Percentiles rank a stretch among this genome's conserved stretches.
Evolutionary conservation across 2,329 filamentous ascomycete genomes (phyloP).

Genomic region (Aureobasidium sp.): DNA sequence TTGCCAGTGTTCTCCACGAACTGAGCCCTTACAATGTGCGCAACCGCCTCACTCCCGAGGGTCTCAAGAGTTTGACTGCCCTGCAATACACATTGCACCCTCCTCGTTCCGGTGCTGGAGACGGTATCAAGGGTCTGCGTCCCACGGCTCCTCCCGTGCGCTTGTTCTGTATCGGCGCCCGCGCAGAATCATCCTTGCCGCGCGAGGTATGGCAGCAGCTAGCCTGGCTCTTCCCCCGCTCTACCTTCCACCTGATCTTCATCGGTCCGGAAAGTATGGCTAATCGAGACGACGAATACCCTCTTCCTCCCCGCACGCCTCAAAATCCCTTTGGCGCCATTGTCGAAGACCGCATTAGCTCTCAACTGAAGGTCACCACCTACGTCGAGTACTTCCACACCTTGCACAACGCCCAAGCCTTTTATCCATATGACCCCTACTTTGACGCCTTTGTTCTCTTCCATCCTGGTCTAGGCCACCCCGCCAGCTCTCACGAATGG

Average conservation of each 20-base stretch:
- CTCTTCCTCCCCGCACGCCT: conserved; percentile 74
- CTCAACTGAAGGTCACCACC: conserved; percentile 91
- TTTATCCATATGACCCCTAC: conserved; percentile 93
- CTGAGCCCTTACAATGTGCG: conserved; percentile 84
- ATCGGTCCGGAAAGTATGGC: conserved; percentile 94
- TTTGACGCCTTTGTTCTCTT: conserved; percentile 97
- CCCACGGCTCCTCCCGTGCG: conserved; percentile 81
- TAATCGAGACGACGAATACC: conserved; percentile 87
- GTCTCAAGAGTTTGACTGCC: conserved; percentile 81
- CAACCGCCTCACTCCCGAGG: conserved; percentile 73
- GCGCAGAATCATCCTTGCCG: conserved; percentile 93
- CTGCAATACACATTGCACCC: conserved; percentile 91
- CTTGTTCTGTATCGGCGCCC: conserved; percentile 85
- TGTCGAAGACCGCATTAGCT: conserved; percentile 80
- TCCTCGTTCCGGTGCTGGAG: conserved; percentile 65
- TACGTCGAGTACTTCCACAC: conserved; percentile 98
- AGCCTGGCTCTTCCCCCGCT: conserved; percentile 85
- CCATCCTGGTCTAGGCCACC: conserved; percentile 92
- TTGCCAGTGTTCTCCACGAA: conserved; percentile 88
- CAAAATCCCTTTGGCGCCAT: conserved; percentile 89
- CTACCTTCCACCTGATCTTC: conserved; percentile 85
- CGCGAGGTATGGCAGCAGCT: conserved; percentile 91
- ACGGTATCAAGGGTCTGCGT: conserved; percentile 67
- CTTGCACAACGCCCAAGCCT: conserved; percentile 80
- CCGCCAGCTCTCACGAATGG: conserved; percentile 91